These are phyloP conservation scores for Chlamydomonas sp. DNA, from an alignment of 139 green algal species.

Conservation along the genomic window DNA sequence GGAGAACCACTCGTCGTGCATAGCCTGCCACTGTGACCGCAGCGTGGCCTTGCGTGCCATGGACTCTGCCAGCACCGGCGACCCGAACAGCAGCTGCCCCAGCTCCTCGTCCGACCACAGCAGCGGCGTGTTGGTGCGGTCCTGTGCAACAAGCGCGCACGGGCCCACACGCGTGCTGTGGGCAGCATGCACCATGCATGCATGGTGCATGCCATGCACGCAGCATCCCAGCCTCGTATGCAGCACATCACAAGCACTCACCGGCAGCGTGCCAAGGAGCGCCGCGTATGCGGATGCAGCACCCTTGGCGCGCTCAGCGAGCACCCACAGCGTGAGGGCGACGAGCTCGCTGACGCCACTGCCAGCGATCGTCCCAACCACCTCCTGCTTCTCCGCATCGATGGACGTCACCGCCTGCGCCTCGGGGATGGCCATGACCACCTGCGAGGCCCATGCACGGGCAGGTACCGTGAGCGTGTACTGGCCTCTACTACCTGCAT, in stretches of 20 bases:
- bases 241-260: conserved; percentile 11
- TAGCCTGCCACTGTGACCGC: conserved; percentile 49
- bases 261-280: conserved; percentile 45
- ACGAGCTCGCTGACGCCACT: conserved; percentile 64
- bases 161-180: too few species aligned
- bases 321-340: conserved; percentile 78
- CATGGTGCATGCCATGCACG: neutral
- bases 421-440: conserved; percentile 56
- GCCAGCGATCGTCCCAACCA: conserved; percentile 48
- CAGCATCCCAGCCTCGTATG: neutral
- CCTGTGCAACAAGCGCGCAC: too few species aligned
- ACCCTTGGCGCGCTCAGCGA: conserved; percentile 59
- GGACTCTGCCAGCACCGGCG: conserved; percentile 46
- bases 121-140: conserved; percentile 33
- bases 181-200: too few species aligned
- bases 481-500: too few species aligned
- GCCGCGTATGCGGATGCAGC: conserved; percentile 6
- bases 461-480: too few species aligned
- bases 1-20: conserved; percentile 25
- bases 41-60: conserved; percentile 34
- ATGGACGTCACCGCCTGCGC: conserved; percentile 62
- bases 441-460: conserved; percentile 15
- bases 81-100: conserved; percentile 46
- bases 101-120: conserved; percentile 50
- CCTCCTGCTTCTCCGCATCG: conserved; percentile 62